These are phyloP conservation scores for Kokia cookei DNA, from an alignment of 441 rosid genomes.

Conservation along the genomic window DNA sequence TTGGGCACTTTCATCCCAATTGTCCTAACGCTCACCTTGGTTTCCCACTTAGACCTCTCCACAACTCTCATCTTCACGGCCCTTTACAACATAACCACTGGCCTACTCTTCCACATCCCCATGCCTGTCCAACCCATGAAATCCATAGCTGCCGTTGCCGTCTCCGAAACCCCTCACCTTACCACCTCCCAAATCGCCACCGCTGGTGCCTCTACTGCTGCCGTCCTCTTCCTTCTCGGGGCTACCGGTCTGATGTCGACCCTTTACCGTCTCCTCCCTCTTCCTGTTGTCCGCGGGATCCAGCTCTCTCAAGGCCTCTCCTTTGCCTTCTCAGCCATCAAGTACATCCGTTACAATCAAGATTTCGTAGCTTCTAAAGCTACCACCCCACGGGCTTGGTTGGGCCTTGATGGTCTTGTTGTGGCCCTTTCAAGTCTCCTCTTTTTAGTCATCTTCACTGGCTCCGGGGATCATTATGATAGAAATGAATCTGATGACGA, in stretches of 20 bases:
- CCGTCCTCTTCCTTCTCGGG: slow-evolving; percentile 52
- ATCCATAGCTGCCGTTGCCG: slow-evolving; percentile 70
- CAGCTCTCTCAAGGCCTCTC: slow-evolving; percentile 41
- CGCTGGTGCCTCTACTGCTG: slow-evolving; percentile 58
- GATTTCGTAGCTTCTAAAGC: slow-evolving; percentile 45
- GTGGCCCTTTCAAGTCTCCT: slow-evolving; percentile 44
- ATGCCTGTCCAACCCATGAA: slow-evolving; percentile 83
- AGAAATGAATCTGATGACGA: not conserved
- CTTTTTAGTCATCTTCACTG: slow-evolving; percentile 51
- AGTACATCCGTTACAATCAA: slow-evolving; percentile 51
- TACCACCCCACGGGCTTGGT: slow-evolving; percentile 49
- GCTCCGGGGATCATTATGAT: slow-evolving; percentile 36
- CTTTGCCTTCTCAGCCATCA: slow-evolving; percentile 60
- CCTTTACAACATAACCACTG: slow-evolving; percentile 59
- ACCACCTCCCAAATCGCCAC: slow-evolving; percentile 58
- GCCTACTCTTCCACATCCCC: slow-evolving; percentile 66
- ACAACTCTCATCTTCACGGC: slow-evolving; percentile 67
- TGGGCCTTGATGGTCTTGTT: slow-evolving; percentile 61
- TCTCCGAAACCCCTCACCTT: slow-evolving; percentile 56
- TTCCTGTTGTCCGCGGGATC: slow-evolving; percentile 70
- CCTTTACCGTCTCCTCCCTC: slow-evolving; percentile 51
- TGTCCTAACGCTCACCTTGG: slow-evolving; percentile 69
- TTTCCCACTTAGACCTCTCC: slow-evolving; percentile 62
- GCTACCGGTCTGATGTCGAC: slow-evolving; percentile 60
- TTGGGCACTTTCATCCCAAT: slow-evolving; percentile 90